Evolutionary conservation across 2,329 filamentous ascomycete species (phyloP), one percentile per base, ranked within the genome.

Genomic region (Alternaria dauci): DNA sequence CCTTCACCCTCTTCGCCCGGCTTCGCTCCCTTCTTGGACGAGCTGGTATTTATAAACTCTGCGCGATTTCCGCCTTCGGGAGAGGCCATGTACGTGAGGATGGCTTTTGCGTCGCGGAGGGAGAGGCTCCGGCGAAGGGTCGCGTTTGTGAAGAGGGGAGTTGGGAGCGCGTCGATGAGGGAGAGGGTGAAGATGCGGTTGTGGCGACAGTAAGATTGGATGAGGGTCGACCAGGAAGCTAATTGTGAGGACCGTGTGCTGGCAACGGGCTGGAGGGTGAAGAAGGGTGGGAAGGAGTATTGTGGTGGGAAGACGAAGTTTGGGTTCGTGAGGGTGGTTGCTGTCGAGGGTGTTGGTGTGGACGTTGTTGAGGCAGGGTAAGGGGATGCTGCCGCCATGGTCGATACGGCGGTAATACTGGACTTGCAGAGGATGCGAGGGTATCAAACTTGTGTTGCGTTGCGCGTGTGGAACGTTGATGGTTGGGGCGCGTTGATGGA

Each of bases 261-360:
- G 62, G 88, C 83, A 81, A 92, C 92, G 36, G 89, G 87, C 79
- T 95, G 92, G 55, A 88, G 88, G 57, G 91, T 93, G 87, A 91
- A 95, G 88, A 95, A 94, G 74, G 92, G 89, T 0, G 92, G 92
- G 82, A 93, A 94, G 81, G 83, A 82, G 85, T 93, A 91, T 77
- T 83, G 81, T 9, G 80, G 74, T 36, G 82, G 81, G 67, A 81
- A 81, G 60, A 62, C 55, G 76, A 82, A 83, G 67, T 62, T 48
- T 38, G 55, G 55, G 58, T 43, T 58, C 18, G 51, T 53, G 36
- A 51, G 36, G 5, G 58, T 28, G 25, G 68, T 46, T 6, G 63
- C 30, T 14, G 64, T 11, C 7, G 70, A 30, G 14, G 58, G 51
- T 8, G 56, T 41, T 8, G 66, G 48, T 30, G 59, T 55, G 42